A percentile compares a stretch with the other conserved stretches of the same genome.
Evolutionary conservation across 2,329 filamentous ascomycete species (phyloP).

Genomic region (Colletotrichum theobromicola): DNA sequence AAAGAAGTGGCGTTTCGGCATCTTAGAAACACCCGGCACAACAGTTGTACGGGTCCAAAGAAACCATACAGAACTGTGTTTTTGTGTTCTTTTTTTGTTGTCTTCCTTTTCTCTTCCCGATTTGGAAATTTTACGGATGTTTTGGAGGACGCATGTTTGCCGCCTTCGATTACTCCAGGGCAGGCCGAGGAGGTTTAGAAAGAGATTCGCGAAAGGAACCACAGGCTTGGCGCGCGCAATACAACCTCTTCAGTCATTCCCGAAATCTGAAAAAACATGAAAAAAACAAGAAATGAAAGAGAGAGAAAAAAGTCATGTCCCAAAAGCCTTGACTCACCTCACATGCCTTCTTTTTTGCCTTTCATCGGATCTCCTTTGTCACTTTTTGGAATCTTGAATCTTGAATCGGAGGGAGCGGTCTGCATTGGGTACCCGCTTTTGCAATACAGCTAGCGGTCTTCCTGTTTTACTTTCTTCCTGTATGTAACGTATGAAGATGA

Average conservation of each 20-base stretch:
- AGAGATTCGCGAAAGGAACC: not conserved
- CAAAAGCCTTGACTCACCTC: slow-evolving; percentile 26
- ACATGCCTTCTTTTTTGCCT: slow-evolving; percentile 26
- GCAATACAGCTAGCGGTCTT: slow-evolving; percentile 22
- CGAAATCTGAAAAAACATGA: not conserved
- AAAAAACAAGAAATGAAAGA: not conserved
- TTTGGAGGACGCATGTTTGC: slow-evolving; percentile 10
- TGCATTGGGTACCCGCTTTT: slow-evolving; percentile 25
- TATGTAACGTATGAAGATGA: slow-evolving; percentile 17
- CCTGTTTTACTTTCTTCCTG: not conserved
- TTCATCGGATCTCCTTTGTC: slow-evolving; percentile 10
- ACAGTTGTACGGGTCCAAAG: not conserved
- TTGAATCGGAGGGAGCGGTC: slow-evolving; percentile 7
- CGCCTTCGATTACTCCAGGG: slow-evolving; percentile 17
- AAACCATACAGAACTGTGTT: slow-evolving; percentile 18
- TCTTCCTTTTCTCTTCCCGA: not conserved
- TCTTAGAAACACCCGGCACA: slow-evolving; percentile 11
- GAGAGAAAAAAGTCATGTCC: slow-evolving; percentile 3
- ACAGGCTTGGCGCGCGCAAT: not conserved
- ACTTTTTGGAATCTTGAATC: not conserved
- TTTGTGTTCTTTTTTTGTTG: not conserved
- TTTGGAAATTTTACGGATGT: slow-evolving; percentile 7
- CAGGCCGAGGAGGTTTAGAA: slow-evolving; percentile 6
- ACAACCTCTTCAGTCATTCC: not conserved
- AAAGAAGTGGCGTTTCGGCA: slow-evolving; percentile 17